A percentile compares a stretch with the other conserved stretches of the same genome.
Evolutionary conservation across 2,329 filamentous ascomycete species (phyloP).

Genomic region (Pezicula neosporulosa): DNA sequence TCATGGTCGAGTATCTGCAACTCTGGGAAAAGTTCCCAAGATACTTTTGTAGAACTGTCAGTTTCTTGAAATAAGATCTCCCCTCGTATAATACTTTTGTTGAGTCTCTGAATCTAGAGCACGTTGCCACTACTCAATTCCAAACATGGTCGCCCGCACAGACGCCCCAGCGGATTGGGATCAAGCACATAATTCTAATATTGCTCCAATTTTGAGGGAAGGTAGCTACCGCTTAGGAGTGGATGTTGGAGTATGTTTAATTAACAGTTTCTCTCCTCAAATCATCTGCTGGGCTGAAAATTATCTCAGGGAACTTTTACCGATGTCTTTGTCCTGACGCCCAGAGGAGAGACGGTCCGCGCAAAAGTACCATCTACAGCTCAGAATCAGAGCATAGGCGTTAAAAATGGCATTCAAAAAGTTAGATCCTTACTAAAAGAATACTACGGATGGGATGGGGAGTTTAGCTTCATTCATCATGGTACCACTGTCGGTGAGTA

Average conservation of each 20-base stretch:
- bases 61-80: too few species aligned
- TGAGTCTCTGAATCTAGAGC: too few species aligned
- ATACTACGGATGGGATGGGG: conserved; percentile 37
- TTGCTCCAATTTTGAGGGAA: neutral
- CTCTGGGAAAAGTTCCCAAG: too few species aligned
- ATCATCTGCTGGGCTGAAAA: neutral
- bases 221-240: neutral
- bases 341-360: conserved; percentile 37
- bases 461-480: conserved; percentile 45
- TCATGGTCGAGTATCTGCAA: too few species aligned
- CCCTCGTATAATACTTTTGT: too few species aligned
- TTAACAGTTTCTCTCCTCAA: neutral
- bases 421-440: conserved; percentile 35
- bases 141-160: too few species aligned
- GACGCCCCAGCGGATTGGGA: too few species aligned
- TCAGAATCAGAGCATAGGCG: conserved; percentile 42
- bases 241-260: neutral
- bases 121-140: too few species aligned
- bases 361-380: conserved; percentile 43
- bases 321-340: conserved; percentile 43
- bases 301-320: conserved; percentile 38
- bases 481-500: conserved; percentile 38
- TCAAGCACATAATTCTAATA: too few species aligned
- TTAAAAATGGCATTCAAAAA: conserved; percentile 40
- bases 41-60: too few species aligned